Percentiles rank a stretch among this genome's conserved stretches.
Conservation (phyloP, 768 basidiomycete species). For the Sarcodon sp. region DNA sequence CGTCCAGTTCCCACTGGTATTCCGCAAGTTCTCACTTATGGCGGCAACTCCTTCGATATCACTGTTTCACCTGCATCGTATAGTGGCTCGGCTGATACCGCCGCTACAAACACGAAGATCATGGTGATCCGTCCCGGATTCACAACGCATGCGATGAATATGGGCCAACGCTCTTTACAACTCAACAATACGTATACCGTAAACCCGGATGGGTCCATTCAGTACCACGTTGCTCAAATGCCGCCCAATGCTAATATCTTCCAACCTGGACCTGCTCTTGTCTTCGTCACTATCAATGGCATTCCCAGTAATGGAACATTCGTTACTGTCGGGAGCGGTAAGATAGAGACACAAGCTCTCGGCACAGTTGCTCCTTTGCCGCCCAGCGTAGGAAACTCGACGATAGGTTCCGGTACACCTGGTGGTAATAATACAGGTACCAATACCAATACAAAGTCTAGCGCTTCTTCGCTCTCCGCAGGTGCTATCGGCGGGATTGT, state of each 20-base stretch:
- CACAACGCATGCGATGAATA: slow-evolving; percentile 81
- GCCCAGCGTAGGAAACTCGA: slow-evolving; percentile 21
- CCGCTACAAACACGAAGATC: slow-evolving; percentile 64
- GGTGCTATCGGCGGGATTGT: slow-evolving; percentile 34
- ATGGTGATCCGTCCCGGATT: slow-evolving; percentile 76
- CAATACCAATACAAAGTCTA: slow-evolving; percentile 2
- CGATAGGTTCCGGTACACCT: slow-evolving; percentile 15
- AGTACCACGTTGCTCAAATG: slow-evolving; percentile 68
- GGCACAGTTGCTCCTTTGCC: slow-evolving; percentile 34
- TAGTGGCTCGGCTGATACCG: slow-evolving; percentile 50
- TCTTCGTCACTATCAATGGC: slow-evolving; percentile 77
- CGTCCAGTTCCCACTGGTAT: slow-evolving; percentile 63
- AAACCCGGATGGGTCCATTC: slow-evolving; percentile 62
- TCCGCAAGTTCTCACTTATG: slow-evolving; percentile 71
- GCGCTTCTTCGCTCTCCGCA: slow-evolving; percentile 18
- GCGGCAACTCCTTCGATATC: slow-evolving; percentile 71
- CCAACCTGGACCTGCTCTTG: slow-evolving; percentile 77
- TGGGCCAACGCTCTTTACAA: slow-evolving; percentile 74
- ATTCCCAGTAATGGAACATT: slow-evolving; percentile 72
- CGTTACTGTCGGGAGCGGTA: slow-evolving; percentile 70
- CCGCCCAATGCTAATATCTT: slow-evolving; percentile 80
- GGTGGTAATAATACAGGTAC: slow-evolving; percentile 22
- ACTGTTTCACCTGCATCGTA: slow-evolving; percentile 55
- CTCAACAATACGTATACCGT: slow-evolving; percentile 81
- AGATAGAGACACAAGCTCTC: slow-evolving; percentile 60